phyloP scores from a whole-genome alignment of 768 basidiomycete species.

The Solioccasus polychromus region DNA sequence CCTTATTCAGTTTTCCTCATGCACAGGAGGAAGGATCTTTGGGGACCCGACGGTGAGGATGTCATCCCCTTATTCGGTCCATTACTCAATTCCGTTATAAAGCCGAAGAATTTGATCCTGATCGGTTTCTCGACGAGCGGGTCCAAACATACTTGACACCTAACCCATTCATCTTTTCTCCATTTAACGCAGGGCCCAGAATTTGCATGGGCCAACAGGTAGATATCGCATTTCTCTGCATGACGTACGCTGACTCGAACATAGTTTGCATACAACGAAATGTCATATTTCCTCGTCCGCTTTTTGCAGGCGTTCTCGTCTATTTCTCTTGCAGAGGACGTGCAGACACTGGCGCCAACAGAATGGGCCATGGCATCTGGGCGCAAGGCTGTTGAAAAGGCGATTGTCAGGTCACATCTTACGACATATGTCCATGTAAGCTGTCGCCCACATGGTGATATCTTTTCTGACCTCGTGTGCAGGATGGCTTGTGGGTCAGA shows the following conservation, averaged over 20 bases:
- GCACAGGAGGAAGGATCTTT: not conserved
- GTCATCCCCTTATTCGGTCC: not conserved
- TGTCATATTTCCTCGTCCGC: constrained; percentile 59
- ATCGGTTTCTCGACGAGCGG: constrained; percentile 26
- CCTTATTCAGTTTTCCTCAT: constrained; percentile 47
- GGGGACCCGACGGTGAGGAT: not conserved
- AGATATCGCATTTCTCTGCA: not conserved
- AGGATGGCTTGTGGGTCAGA: constrained; percentile 27
- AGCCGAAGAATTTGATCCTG: not conserved
- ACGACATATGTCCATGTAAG: constrained; percentile 52
- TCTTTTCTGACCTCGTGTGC: not conserved
- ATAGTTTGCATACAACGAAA: constrained; percentile 65
- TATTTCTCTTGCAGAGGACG: constrained; percentile 43
- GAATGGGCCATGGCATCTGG: constrained; percentile 38
- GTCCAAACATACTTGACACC: constrained; percentile 49
- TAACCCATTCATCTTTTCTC: constrained; percentile 68
- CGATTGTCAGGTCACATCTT: constrained; percentile 46
- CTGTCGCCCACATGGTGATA: not conserved
- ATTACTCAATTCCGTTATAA: not conserved
- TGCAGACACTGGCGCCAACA: constrained; percentile 44
- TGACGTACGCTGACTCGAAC: not conserved
- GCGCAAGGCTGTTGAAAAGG: constrained; percentile 44
- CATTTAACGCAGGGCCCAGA: constrained; percentile 67
- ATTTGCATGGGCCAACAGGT: constrained; percentile 57
- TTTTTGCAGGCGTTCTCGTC: constrained; percentile 52